Evolutionary conservation across 129 eudicot genomes (phyloP).

Genomic region (Erigeron canadensis): DNA sequence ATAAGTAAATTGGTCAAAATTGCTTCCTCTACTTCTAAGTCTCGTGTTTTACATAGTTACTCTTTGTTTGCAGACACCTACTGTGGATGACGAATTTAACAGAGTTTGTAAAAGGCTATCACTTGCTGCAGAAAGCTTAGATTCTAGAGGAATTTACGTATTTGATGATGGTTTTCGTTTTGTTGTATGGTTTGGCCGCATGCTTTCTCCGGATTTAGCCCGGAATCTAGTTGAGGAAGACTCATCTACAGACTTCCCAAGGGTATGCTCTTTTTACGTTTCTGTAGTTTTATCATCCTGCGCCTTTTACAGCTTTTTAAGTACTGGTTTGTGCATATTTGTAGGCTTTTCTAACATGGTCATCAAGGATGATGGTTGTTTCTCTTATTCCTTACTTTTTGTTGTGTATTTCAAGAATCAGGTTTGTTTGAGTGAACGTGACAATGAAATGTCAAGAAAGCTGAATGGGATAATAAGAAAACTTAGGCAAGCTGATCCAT

Average conservation of each 20-base stretch:
- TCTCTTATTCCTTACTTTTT: background rate
- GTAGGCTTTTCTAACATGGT: background rate
- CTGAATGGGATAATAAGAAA: constrained; percentile 57
- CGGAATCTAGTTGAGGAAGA: constrained; percentile 75
- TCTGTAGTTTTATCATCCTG: constrained; percentile 1
- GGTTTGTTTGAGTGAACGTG: constrained; percentile 61
- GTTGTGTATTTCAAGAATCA: constrained; percentile 33
- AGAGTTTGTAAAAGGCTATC: constrained; percentile 61
- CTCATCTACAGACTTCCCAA: constrained; percentile 68
- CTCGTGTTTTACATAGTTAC: background rate
- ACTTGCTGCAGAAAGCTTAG: constrained; percentile 82
- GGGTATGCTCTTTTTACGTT: constrained; percentile 49
- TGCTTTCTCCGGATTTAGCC: constrained; percentile 76
- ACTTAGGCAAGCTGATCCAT: constrained; percentile 61
- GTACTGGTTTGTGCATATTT: background rate
- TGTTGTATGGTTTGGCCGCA: constrained; percentile 93
- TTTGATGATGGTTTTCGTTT: constrained; percentile 95
- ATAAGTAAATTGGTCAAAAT: background rate
- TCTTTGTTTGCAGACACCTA: constrained; percentile 35
- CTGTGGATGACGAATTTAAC: constrained; percentile 42
- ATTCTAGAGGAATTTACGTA: constrained; percentile 81
- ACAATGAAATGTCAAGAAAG: constrained; percentile 75
- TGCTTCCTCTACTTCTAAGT: background rate
- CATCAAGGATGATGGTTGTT: background rate
- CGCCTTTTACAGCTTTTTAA: background rate